Evolutionary conservation across 257 asterid species (phyloP).

Genomic region (Echium plantagineum): DNA sequence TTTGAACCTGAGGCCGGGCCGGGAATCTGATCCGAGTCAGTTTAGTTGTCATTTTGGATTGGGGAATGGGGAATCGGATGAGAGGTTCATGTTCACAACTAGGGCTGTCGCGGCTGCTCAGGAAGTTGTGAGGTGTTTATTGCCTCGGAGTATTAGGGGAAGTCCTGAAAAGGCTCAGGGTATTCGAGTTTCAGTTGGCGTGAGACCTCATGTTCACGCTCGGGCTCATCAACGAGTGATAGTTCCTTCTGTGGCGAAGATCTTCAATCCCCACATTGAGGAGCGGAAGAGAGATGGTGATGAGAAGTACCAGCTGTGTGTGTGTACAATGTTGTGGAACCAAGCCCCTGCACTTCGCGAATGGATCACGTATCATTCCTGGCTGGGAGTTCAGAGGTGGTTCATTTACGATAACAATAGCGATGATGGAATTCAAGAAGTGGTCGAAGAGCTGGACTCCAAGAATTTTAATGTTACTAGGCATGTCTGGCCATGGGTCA

Average conservation of each 20-base stretch:
- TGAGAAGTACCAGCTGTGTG: constrained; percentile 56
- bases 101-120: constrained; percentile 84
- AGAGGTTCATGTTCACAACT: constrained; percentile 26
- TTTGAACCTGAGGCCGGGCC: constrained; percentile 60
- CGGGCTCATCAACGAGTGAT: constrained; percentile 24
- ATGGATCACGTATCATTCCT: constrained; percentile 76
- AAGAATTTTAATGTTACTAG: constrained; percentile 54
- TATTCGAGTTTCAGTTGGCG: constrained; percentile 48
- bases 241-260: constrained; percentile 74
- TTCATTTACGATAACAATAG: constrained; percentile 87
- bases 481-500: constrained; percentile 97
- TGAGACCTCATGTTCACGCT: constrained; percentile 18
- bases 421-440: constrained; percentile 51
- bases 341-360: constrained; percentile 71
- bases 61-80: constrained; percentile 25
- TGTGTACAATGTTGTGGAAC: constrained; percentile 95
- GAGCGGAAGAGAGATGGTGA: constrained; percentile 5
- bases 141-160: constrained; percentile 42
- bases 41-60: constrained; percentile 75
- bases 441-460: constrained; percentile 37
- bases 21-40: constrained; percentile 52
- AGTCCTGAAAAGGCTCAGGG: constrained; percentile 38
- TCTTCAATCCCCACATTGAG: constrained; percentile 15
- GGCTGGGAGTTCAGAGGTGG: constrained; percentile 95
- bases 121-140: constrained; percentile 69